Percentiles rank a stretch among this genome's conserved stretches.
These are phyloP conservation scores for Taphrina wiesneri DNA, from an alignment of 1,139 yeast genomes.

Conservation along the genomic window DNA sequence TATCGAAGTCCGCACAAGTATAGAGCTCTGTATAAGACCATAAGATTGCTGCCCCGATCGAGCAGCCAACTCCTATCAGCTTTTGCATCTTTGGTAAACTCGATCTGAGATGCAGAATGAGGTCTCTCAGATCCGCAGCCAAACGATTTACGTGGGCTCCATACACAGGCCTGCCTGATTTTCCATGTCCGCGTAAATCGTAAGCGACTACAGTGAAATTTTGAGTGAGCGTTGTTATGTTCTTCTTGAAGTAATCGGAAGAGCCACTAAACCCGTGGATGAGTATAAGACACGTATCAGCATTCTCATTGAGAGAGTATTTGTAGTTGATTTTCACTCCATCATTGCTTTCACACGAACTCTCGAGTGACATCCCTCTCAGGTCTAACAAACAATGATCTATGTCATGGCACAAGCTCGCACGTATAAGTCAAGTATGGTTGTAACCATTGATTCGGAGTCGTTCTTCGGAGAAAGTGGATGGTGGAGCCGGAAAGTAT, in stretches of 20 bases:
- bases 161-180: conserved; percentile 11
- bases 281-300: conserved; percentile 16
- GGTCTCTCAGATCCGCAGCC: conserved; percentile 21
- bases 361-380: neutral
- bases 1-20: conserved; percentile 7
- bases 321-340: conserved; percentile 9
- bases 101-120: neutral
- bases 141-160: conserved; percentile 22
- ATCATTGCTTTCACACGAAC: conserved; percentile 6
- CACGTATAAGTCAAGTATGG: too few species aligned
- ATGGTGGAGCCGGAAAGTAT: neutral
- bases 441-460: too few species aligned
- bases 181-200: conserved; percentile 31
- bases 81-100: neutral
- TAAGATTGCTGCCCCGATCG: conserved; percentile 28
- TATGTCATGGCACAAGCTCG: too few species aligned
- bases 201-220: conserved; percentile 10
- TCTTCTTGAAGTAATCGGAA: conserved; percentile 13
- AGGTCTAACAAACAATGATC: neutral
- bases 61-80: conserved; percentile 27
- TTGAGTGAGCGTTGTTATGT: conserved; percentile 5
- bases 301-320: neutral
- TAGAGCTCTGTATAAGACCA: conserved; percentile 29
- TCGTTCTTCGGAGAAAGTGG: too few species aligned
- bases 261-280: conserved; percentile 33